Conservation (phyloP, 257 asterid genomes). For the Parsonsia alboflavescens region DNA sequence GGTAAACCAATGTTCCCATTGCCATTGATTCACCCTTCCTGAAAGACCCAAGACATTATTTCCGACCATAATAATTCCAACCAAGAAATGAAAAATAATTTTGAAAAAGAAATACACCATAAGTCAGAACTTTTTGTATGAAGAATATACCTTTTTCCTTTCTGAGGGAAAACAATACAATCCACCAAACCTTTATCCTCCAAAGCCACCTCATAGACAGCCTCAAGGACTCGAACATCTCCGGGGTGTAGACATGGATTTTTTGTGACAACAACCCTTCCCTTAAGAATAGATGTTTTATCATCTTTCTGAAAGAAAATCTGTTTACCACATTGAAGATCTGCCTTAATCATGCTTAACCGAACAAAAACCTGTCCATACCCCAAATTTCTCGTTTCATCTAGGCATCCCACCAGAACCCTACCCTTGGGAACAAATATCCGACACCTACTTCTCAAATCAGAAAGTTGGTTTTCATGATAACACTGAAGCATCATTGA, state of each 20-base stretch:
- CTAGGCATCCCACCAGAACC: conserved; percentile 72
- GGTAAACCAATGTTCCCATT: not conserved
- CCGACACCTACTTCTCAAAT: conserved; percentile 69
- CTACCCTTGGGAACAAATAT: conserved; percentile 83
- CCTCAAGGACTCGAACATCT: conserved; percentile 88
- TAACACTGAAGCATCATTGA: conserved; percentile 64
- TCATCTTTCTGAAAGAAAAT: conserved; percentile 50
- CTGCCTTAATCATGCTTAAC: conserved; percentile 54
- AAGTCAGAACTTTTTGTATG: not conserved
- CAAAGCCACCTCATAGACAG: conserved; percentile 53
- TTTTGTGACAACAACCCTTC: conserved; percentile 83
- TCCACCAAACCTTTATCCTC: conserved; percentile 55
- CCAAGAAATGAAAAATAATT: not conserved
- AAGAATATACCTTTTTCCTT: conserved; percentile 66
- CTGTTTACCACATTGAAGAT: conserved; percentile 41
- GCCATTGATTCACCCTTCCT: too few relatives aligned
- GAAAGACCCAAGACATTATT: not conserved
- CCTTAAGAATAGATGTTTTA: conserved; percentile 49
- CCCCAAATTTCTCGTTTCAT: conserved; percentile 66
- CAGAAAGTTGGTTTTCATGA: conserved; percentile 69
- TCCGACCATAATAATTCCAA: not conserved
- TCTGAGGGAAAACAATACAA: conserved; percentile 85
- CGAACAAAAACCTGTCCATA: conserved; percentile 85
- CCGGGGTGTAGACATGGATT: conserved; percentile 99
- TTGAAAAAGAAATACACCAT: not conserved